These are phyloP conservation scores for Barnettozyma sucrosica DNA, from an alignment of 805 yeast genomes.

Conservation along the genomic window DNA sequence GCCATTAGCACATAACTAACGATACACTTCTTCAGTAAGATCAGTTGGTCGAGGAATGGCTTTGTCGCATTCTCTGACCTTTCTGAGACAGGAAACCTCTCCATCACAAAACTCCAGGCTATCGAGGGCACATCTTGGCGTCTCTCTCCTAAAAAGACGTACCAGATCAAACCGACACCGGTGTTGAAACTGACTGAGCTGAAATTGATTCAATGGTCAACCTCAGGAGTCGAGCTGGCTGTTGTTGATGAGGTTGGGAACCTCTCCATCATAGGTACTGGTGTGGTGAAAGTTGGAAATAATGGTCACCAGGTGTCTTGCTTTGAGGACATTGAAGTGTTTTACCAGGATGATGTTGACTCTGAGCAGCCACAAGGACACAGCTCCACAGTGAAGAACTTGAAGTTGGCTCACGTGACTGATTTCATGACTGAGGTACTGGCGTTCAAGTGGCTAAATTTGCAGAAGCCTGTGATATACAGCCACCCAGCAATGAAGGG, in stretches of 20 bases:
- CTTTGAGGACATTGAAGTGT: conserved; percentile 22
- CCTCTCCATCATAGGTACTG: conserved; percentile 48
- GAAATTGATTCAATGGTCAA: conserved; percentile 62
- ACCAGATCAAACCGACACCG: conserved; percentile 21
- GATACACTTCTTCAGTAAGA: conserved; percentile 7
- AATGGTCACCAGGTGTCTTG: conserved; percentile 24
- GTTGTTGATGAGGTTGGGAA: conserved; percentile 70
- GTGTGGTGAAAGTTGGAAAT: conserved; percentile 35
- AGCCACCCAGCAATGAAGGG: conserved; percentile 50
- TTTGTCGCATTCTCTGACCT: conserved; percentile 65
- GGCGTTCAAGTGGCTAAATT: conserved; percentile 66
- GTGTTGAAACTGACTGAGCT: conserved; percentile 31
- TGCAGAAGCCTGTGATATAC: conserved; percentile 60
- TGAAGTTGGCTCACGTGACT: conserved; percentile 18
- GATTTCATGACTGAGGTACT: conserved; percentile 21
- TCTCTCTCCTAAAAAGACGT: conserved; percentile 30
- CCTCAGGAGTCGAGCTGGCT: conserved; percentile 75
- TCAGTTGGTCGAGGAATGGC: conserved; percentile 75
- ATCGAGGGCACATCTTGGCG: conserved; percentile 77
- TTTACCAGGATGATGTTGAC: conserved; percentile 34
- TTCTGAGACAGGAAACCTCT: conserved; percentile 28
- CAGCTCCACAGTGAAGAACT: background rate
- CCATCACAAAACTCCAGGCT: conserved; percentile 42
- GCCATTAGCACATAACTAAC: background rate
- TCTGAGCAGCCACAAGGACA: background rate